Evolutionary conservation across 1,284 basidiomycete genomes (phyloP).

Genomic region (Tilletia caries): DNA sequence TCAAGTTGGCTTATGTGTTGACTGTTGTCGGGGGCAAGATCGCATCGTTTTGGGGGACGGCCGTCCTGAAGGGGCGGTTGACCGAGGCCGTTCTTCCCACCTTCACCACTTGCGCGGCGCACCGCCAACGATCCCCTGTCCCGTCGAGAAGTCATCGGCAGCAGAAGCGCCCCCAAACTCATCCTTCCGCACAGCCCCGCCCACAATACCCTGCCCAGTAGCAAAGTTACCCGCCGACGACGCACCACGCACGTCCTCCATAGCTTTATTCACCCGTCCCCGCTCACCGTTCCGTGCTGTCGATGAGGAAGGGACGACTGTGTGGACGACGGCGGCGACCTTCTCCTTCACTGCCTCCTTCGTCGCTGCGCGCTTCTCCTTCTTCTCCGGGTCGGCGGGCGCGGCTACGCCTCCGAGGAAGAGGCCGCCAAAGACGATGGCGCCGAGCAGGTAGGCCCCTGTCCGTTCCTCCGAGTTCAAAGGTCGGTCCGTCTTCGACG

Average conservation of each 20-base stretch:
- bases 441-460: slow-evolving; percentile 62
- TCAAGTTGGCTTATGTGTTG: too few species aligned
- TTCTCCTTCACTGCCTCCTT: slow-evolving; percentile 14
- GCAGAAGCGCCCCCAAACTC: too few species aligned
- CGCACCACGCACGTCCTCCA: slow-evolving; percentile 2
- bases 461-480: slow-evolving; percentile 61
- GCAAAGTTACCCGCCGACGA: slow-evolving; percentile 16
- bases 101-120: slow-evolving; percentile 20
- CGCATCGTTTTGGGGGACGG: too few species aligned
- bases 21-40: too few species aligned
- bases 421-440: slow-evolving; percentile 62
- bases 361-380: background rate
- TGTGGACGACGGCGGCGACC: background rate
- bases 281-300: background rate
- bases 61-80: too few species aligned
- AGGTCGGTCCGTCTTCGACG: slow-evolving; percentile 52
- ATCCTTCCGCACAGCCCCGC: slow-evolving; percentile 20
- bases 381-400: slow-evolving; percentile 14
- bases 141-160: too few species aligned
- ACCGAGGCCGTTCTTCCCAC: too few species aligned
- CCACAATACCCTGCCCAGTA: slow-evolving; percentile 23
- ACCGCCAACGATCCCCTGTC: slow-evolving; percentile 22
- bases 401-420: slow-evolving; percentile 58
- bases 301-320: background rate
- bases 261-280: background rate